Conservation (phyloP, 345 rosid species). For the Bruguiera parviflora region DNA sequence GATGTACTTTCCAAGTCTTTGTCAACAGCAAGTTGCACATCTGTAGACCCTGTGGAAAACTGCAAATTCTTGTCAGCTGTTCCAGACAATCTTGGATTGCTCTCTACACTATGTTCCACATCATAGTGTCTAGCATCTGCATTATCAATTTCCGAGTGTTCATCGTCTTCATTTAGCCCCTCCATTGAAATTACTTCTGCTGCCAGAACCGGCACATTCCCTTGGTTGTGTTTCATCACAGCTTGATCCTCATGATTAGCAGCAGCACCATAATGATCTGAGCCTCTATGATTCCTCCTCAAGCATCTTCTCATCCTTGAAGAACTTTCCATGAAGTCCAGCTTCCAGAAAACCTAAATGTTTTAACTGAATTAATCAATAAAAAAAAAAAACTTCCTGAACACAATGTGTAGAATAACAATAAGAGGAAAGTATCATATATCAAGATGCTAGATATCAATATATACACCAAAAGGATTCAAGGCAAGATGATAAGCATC, state of each 20-base stretch:
- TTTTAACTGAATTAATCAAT: conserved; percentile 12
- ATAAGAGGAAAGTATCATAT: not conserved
- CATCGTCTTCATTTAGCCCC: conserved; percentile 70
- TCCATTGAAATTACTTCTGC: conserved; percentile 88
- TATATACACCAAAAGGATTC: not conserved
- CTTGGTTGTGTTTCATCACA: conserved; percentile 39
- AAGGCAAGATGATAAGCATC: conserved; percentile 2
- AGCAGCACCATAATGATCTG: conserved; percentile 92
- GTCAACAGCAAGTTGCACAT: conserved; percentile 47
- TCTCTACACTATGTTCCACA: conserved; percentile 41
- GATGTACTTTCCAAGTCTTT: conserved; percentile 54
- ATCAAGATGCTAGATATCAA: conserved; percentile 7
- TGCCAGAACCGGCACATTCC: conserved; percentile 63
- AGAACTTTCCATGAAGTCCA: conserved; percentile 90
- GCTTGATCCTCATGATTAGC: conserved; percentile 72
- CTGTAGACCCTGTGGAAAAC: conserved; percentile 41
- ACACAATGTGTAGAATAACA: conserved; percentile 3
- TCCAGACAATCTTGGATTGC: conserved; percentile 42
- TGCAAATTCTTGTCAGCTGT: conserved; percentile 49
- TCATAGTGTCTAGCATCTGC: conserved; percentile 43
- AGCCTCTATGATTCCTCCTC: conserved; percentile 75
- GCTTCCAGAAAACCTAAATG: conserved; percentile 90
- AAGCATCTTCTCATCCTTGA: conserved; percentile 91
- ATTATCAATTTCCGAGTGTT: conserved; percentile 60
- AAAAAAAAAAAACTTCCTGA: conserved; percentile 12